Evolutionary conservation across 148 eudicot genomes (phyloP), one percentile per base, ranked within the genome.

Genomic region (Mesembryanthemum crystallinum): DNA sequence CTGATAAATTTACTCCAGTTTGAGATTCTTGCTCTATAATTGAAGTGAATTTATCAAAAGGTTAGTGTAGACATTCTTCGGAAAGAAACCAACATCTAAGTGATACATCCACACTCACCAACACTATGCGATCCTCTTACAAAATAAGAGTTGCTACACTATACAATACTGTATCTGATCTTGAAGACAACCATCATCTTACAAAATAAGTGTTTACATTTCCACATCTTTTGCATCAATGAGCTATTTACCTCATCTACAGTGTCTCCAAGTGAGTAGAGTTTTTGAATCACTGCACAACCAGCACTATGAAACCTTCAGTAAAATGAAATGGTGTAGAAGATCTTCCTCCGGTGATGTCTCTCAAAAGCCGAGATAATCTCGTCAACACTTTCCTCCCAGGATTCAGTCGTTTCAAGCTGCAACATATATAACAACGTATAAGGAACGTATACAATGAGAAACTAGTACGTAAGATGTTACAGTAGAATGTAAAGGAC

Each of bases 341-440:
- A 71, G 47, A 94, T 90, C 84, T 92, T 94, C 74, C 97, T 82
- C 68, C 88, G 82, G 49, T 92, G 91, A 75, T 88, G 87, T 75
- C 89, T 90, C 82, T 95, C 98, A 24, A 92, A 92, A 63, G 82
- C 82, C 29, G 78, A 55, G 20, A 95, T 84, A 4, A 92, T 82
- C 65, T 92, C 96, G 51, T 95, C 97, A 60, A 92, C 81, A 35
- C 74, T 81, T 32, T 95, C 94, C 79, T 84, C 94, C 98, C 98
- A 95, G n/a, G 80, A 82, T 58, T 88, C 98, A 67, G 91, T 83
- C 28, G 77, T 83, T 74, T 92, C 98, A 32, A 95, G 82, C 98
- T 95, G 84, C 65, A 33, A n/a, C 23, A 28, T 27, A 1, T 8
- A 52, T 42, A 29, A 9, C 14, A 64, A 39, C 15, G 1, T 17